These are phyloP conservation scores for Claviceps sp. DNA, from an alignment of 2,329 filamentous ascomycete species.

Conservation along the genomic window DNA sequence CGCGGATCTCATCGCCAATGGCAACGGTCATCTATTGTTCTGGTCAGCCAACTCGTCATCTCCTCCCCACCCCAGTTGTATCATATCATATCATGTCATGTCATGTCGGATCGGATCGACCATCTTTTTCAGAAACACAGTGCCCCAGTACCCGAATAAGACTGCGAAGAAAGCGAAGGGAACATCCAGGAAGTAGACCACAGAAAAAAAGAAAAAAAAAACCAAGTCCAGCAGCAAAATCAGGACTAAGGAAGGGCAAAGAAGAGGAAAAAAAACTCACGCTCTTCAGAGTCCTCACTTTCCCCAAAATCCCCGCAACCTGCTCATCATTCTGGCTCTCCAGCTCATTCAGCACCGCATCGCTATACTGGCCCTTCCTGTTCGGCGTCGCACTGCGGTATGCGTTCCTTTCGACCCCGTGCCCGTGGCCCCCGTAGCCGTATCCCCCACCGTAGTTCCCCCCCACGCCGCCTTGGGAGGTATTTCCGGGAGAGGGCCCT, in stretches of 20 bases:
- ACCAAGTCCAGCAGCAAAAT: not conserved
- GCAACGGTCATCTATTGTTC: slow-evolving; percentile 63
- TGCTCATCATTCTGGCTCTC: slow-evolving; percentile 92
- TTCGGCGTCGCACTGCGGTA: slow-evolving; percentile 62
- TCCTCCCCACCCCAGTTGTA: too few relatives aligned
- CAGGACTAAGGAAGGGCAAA: not conserved
- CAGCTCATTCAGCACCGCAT: slow-evolving; percentile 80
- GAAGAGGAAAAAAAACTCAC: slow-evolving; percentile 36
- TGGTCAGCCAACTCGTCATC: too few relatives aligned
- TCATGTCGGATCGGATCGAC: too few relatives aligned
- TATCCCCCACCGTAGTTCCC: not conserved
- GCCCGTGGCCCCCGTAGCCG: slow-evolving; percentile 32
- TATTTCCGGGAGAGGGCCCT: slow-evolving; percentile 15
- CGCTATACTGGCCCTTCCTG: slow-evolving; percentile 76
- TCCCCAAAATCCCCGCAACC: slow-evolving; percentile 79
- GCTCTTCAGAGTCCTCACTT: slow-evolving; percentile 80
- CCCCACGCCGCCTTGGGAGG: not conserved
- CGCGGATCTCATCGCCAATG: slow-evolving; percentile 90
- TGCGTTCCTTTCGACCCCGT: slow-evolving; percentile 19
- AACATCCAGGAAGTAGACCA: too few relatives aligned
- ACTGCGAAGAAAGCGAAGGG: too few relatives aligned
- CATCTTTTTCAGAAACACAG: too few relatives aligned
- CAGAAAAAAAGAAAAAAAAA: too few relatives aligned
- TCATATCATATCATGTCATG: too few relatives aligned
- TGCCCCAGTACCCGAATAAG: too few relatives aligned